A percentile compares a stretch with the other conserved stretches of the same genome.
These are phyloP conservation scores for Stachybotrys chlorohalonatus DNA, from an alignment of 2,329 filamentous ascomycete genomes.

Conservation along the genomic window DNA sequence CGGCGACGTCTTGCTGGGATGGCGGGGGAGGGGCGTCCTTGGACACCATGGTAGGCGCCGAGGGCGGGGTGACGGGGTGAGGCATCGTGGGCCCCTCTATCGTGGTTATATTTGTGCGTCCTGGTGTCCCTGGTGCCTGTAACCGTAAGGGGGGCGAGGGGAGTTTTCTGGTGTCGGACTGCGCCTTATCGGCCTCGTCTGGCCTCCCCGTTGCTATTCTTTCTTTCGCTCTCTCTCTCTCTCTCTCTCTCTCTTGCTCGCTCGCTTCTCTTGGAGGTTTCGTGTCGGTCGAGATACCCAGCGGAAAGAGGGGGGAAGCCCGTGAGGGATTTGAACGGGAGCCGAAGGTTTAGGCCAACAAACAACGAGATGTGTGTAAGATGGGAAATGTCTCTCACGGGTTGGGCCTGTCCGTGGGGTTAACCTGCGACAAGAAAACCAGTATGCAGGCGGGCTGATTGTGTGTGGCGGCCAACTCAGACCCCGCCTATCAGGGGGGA, in stretches of 20 bases:
- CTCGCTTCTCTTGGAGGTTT: not conserved
- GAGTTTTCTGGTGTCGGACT: not conserved
- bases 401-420: not conserved
- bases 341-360: too few species aligned
- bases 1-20: slow-evolving; percentile 55
- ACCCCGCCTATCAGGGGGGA: not conserved
- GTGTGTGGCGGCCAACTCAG: not conserved
- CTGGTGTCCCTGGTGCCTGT: not conserved
- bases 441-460: not conserved
- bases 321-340: not conserved
- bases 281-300: not conserved
- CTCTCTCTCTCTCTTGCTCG: not conserved
- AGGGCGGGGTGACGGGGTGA: slow-evolving; percentile 39
- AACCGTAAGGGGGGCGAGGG: not conserved
- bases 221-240: not conserved
- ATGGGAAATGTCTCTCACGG: not conserved
- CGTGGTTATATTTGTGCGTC: not conserved
- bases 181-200: not conserved
- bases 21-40: slow-evolving; percentile 46
- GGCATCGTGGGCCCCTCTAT: slow-evolving; percentile 27
- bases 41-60: slow-evolving; percentile 32
- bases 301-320: not conserved
- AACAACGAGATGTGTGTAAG: not conserved
- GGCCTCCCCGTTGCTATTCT: not conserved
- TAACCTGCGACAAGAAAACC: too few species aligned